Base-by-base conservation (phyloP, 768 basidiomycete species). In the Collybiopsis luxurians region DNA sequence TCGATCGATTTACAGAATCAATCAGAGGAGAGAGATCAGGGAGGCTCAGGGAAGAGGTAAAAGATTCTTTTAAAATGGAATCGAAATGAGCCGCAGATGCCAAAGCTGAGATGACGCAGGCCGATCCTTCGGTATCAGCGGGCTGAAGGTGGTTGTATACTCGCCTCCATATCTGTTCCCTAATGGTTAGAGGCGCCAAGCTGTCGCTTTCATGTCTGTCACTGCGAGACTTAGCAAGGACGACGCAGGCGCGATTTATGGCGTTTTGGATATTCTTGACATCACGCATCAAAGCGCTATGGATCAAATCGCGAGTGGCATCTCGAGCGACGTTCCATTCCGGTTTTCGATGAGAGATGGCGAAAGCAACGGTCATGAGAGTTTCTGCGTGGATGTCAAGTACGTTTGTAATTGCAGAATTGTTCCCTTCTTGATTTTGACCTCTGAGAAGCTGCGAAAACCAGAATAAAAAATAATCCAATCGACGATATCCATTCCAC, bases 71-170 rank as follows among this genome's bases (percentile, higher is more conserved):
- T 89, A n/a, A 83, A 77, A 96, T 71, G 21, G 69, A 65, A 66
- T 92, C 89, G 28, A 95, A 67, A 67, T 92, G 87, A 9, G 88
- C 80, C 26, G 80, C 78, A 27, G 76, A 75, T 2, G 89, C 76
- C 6, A 89, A 71, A 1, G 84, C 73, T 28, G 76, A 70, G 38
- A 95, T 71, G 27, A 95, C 67, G 36, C 80, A 73, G 10, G 79
- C 79, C 23, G 87, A 74, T 1, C 80, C 89, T 30, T 81, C 76
- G 6, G 73, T 66, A 64, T 95, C 90, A 39, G 73, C 73, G 19
- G 80, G 75, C 44, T 80, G 77, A 3, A 94, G 67, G 5, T 74
- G 72, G 9, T 81, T 76, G 63, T 89, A 95, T 2, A 83, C 71
- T 60, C 77, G 80, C 52, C 70, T 74, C 95, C 95, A 98, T 30